These are phyloP conservation scores for Cucurbita moschata DNA, from an alignment of 306 rosid genomes.

Conservation along the genomic window DNA sequence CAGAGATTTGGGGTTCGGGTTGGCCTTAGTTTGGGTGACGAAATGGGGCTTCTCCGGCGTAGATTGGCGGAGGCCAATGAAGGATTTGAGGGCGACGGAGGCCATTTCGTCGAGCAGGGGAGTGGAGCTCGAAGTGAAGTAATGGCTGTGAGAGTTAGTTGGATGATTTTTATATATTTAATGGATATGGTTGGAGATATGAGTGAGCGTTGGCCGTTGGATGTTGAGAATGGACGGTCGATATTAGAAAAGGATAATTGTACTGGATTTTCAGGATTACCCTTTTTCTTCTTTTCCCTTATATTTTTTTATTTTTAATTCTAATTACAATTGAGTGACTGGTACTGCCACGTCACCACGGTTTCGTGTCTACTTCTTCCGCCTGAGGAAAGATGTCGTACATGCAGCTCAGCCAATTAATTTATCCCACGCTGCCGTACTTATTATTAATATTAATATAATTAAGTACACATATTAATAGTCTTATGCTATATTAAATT, in stretches of 20 bases:
- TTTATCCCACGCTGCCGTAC: conserved; percentile 17
- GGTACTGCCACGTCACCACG: conserved; percentile 30
- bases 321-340: conserved; percentile 5
- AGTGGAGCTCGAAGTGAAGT: background rate
- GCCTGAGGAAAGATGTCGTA: background rate
- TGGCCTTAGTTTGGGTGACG: conserved; percentile 15
- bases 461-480: conserved; percentile 6
- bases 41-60: conserved; percentile 40
- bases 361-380: background rate
- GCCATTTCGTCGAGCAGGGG: conserved; percentile 25
- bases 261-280: conserved; percentile 23
- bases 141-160: background rate
- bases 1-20: conserved; percentile 5
- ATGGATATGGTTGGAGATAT: conserved; percentile 59
- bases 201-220: conserved; percentile 24
- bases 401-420: background rate
- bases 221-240: conserved; percentile 16
- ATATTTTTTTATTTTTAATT: background rate
- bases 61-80: conserved; percentile 74
- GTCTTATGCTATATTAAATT: background rate
- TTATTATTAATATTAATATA: conserved; percentile 14
- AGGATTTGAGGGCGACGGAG: conserved; percentile 69
- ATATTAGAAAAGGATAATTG: conserved; percentile 37
- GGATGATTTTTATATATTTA: conserved; percentile 1
- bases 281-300: background rate